Evolutionary conservation across 441 rosid genomes (phyloP).

Genomic region (Macaranga tanarius): DNA sequence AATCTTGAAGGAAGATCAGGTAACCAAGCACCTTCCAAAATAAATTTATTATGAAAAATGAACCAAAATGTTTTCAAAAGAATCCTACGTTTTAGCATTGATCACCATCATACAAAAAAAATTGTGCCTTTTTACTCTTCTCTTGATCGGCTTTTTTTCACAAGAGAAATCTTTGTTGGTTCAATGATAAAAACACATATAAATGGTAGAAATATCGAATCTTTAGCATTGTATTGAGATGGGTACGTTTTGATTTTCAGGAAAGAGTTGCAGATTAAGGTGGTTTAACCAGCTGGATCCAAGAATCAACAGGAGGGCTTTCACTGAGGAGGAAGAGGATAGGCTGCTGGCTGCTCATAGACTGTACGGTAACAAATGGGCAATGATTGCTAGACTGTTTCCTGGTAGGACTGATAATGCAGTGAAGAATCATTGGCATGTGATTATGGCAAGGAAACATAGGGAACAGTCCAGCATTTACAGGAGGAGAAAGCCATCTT

Average conservation of each 20-base stretch:
- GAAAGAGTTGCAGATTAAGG: conserved; percentile 92
- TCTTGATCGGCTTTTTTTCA: background rate
- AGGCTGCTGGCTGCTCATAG: conserved; percentile 73
- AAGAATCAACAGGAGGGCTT: conserved; percentile 80
- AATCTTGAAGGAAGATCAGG: conserved; percentile 93
- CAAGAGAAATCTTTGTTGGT: background rate
- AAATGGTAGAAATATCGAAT: background rate
- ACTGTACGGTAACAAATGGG: conserved; percentile 93
- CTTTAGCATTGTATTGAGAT: background rate
- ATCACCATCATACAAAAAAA: conserved; percentile 14
- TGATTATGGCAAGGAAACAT: conserved; percentile 81
- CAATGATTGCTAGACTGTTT: conserved; percentile 82
- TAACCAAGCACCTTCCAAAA: conserved; percentile 14
- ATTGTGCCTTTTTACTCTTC: background rate
- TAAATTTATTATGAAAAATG: conserved; percentile 10
- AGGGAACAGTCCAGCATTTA: conserved; percentile 71
- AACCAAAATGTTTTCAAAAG: too few relatives aligned
- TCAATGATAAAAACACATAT: background rate
- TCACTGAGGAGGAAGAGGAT: conserved; percentile 86
- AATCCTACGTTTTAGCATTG: conserved; percentile 13
- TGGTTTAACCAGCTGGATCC: conserved; percentile 99
- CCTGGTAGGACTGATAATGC: conserved; percentile 98
- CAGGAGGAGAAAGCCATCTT: conserved; percentile 45
- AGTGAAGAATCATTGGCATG: conserved; percentile 99
- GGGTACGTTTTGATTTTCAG: conserved; percentile 33